A percentile compares a stretch with the other conserved stretches of the same genome.
Conservation (phyloP, 305 asterid genomes). For the Petunia hybrid region DNA sequence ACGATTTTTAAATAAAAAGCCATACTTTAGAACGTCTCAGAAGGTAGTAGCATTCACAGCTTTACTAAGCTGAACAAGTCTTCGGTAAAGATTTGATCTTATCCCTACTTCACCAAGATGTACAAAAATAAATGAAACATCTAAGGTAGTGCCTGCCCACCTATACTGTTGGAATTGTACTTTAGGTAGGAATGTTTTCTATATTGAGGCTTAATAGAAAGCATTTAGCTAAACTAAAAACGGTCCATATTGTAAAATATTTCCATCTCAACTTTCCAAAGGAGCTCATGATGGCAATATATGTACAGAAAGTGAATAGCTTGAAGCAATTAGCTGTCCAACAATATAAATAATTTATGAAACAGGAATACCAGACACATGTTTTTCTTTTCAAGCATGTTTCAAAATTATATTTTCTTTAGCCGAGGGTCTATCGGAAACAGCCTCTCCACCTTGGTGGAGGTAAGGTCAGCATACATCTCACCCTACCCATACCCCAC, state of each 20-base stretch:
- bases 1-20: background rate
- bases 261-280: background rate
- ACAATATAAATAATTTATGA: conserved; percentile 18
- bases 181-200: background rate
- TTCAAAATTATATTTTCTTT: too few species aligned
- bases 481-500: too few species aligned
- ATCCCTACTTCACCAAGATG: background rate
- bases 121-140: background rate
- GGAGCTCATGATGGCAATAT: background rate
- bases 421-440: too few species aligned
- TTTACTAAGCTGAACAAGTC: background rate
- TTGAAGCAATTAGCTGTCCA: background rate
- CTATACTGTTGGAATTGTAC: background rate
- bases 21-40: conserved; percentile 1
- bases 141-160: background rate
- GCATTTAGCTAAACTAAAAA: background rate
- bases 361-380: conserved; percentile 3
- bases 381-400: too few species aligned
- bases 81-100: background rate
- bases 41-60: background rate
- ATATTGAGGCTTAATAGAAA: background rate
- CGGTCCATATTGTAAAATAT: background rate
- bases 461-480: too few species aligned
- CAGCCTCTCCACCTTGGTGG: too few species aligned
- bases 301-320: background rate